phyloP scores from a whole-genome alignment of 805 yeast genomes.

The Torulaspora microellipsoides region DNA sequence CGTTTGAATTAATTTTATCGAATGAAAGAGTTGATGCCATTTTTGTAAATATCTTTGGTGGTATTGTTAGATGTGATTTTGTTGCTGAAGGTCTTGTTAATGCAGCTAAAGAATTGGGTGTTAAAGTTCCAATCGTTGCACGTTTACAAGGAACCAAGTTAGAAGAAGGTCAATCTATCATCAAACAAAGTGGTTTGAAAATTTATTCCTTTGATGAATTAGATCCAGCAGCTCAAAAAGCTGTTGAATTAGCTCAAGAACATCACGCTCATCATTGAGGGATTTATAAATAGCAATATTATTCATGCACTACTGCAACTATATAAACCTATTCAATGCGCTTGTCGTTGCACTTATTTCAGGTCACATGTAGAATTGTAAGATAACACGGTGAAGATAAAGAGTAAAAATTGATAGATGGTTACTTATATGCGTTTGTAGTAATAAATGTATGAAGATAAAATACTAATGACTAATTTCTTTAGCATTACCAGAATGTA shows the following conservation, averaged over 20 bases:
- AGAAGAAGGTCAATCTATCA: constrained; percentile 81
- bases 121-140: constrained; percentile 91
- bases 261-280: constrained; percentile 1
- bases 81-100: constrained; percentile 97
- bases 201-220: constrained; percentile 87
- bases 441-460: too few relatives aligned
- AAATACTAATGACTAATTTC: constrained; percentile 5
- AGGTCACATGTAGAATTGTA: too few relatives aligned
- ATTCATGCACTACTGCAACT: too few relatives aligned
- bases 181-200: constrained; percentile 84
- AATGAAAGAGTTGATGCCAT: constrained; percentile 90
- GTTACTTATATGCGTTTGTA: too few relatives aligned
- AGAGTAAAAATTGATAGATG: too few relatives aligned
- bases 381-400: too few relatives aligned
- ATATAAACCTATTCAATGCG: too few relatives aligned
- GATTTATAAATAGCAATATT: too few relatives aligned
- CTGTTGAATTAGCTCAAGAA: constrained; percentile 61
- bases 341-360: too few relatives aligned
- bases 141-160: constrained; percentile 98
- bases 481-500: constrained; percentile 12
- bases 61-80: constrained; percentile 98
- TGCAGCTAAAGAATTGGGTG: constrained; percentile 86
- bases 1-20: constrained; percentile 86
- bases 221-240: constrained; percentile 96
- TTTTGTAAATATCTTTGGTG: constrained; percentile 98